A percentile compares a stretch with the other conserved stretches of the same genome.
Conservation (phyloP, 1,139 yeast genomes). For the Diutina siamensis region DNA sequence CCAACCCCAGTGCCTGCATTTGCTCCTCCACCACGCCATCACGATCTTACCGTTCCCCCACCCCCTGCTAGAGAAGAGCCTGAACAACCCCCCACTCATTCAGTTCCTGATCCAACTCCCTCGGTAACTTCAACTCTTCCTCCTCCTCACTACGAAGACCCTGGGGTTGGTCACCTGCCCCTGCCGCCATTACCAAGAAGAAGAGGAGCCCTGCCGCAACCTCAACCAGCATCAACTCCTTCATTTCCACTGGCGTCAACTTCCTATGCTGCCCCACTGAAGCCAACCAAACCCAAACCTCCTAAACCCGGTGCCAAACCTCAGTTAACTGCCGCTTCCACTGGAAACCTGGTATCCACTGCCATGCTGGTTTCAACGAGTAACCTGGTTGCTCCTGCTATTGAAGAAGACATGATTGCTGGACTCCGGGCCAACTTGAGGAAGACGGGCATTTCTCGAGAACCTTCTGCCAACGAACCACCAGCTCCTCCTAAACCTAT, state of each 20-base stretch:
- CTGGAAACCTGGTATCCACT: neutral
- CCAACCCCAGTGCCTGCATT: neutral
- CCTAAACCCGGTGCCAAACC: constrained; percentile 3
- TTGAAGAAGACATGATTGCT: neutral
- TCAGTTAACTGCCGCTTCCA: neutral
- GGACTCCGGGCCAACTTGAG: constrained; percentile 1
- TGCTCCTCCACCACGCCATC: neutral
- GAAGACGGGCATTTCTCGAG: neutral
- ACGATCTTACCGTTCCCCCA: neutral
- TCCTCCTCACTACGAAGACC: too few species aligned
- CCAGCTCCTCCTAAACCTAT: neutral
- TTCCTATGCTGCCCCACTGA: neutral
- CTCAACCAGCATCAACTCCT: too few species aligned
- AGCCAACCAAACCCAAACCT: constrained; percentile 3
- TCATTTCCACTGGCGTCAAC: too few species aligned
- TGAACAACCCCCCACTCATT: too few species aligned
- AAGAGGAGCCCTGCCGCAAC: too few species aligned
- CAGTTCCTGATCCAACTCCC: too few species aligned
- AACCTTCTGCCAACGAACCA: neutral
- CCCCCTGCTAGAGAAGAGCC: too few species aligned
- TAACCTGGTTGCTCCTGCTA: too few species aligned
- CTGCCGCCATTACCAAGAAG: too few species aligned
- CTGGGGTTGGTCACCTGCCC: too few species aligned
- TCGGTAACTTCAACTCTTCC: too few species aligned
- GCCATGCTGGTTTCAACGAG: too few species aligned